phyloP scores from a whole-genome alignment of 306 rosid genomes.

The Geum urbanum region DNA sequence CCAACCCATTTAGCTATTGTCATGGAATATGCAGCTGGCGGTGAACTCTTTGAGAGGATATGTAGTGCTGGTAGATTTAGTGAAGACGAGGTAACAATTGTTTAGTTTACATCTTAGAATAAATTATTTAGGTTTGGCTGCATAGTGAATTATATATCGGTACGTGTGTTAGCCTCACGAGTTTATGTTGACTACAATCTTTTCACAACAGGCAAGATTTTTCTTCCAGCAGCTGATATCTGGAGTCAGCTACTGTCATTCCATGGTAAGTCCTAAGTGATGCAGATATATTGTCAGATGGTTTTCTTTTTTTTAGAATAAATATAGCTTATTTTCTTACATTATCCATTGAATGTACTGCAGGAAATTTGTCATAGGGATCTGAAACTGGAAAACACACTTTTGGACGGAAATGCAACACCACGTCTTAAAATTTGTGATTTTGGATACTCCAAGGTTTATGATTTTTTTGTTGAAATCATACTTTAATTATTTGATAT shows the following conservation, averaged over 20 bases:
- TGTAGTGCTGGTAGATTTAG: slow-evolving; percentile 77
- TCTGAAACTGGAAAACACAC: slow-evolving; percentile 86
- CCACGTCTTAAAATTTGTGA: slow-evolving; percentile 90
- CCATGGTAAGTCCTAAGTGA: slow-evolving; percentile 50
- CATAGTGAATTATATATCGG: neutral
- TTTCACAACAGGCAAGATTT: slow-evolving; percentile 71
- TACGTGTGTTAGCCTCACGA: neutral
- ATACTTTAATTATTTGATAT: slow-evolving; percentile 2
- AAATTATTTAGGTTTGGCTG: neutral
- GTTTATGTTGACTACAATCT: slow-evolving; percentile 4
- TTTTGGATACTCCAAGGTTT: slow-evolving; percentile 94
- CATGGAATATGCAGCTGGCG: slow-evolving; percentile 96
- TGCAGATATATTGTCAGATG: neutral
- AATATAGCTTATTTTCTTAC: neutral
- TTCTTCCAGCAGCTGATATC: slow-evolving; percentile 97
- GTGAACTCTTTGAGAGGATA: slow-evolving; percentile 79
- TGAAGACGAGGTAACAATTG: slow-evolving; percentile 72
- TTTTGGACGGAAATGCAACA: slow-evolving; percentile 76
- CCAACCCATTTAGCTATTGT: slow-evolving; percentile 85
- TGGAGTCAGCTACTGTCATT: slow-evolving; percentile 90
- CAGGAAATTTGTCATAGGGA: slow-evolving; percentile 97
- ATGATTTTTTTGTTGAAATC: slow-evolving; percentile 14
- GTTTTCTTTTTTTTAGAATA: neutral
- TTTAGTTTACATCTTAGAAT: slow-evolving; percentile 1
- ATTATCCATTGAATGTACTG: slow-evolving; percentile 6